These are phyloP conservation scores for Tuber microsphaerosporum DNA, from an alignment of 495 filamentous ascomycete species.

Conservation along the genomic window DNA sequence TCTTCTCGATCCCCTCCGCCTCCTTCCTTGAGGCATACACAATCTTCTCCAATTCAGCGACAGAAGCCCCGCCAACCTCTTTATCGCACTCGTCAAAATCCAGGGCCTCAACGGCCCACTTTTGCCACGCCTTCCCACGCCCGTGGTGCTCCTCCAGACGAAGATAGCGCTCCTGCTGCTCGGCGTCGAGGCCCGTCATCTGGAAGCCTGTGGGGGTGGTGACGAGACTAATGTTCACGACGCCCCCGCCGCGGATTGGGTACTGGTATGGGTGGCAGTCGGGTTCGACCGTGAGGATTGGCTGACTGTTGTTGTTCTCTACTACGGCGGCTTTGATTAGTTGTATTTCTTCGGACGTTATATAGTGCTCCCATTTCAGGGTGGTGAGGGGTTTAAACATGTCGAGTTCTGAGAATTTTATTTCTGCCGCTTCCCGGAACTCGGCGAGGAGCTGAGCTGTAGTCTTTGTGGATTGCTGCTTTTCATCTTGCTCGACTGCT, in stretches of 20 bases:
- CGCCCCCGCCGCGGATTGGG: slow-evolving; percentile 27
- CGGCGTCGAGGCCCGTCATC: slow-evolving; percentile 63
- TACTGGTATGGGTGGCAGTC: background rate
- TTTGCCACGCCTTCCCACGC: slow-evolving; percentile 24
- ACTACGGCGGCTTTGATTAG: slow-evolving; percentile 16
- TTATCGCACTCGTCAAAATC: slow-evolving; percentile 23
- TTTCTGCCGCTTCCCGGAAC: slow-evolving; percentile 48
- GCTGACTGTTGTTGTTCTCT: slow-evolving; percentile 6
- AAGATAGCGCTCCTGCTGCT: slow-evolving; percentile 72
- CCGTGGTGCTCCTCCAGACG: slow-evolving; percentile 57
- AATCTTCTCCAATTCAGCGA: slow-evolving; percentile 58
- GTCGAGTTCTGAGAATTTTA: slow-evolving; percentile 49
- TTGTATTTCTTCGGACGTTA: slow-evolving; percentile 48
- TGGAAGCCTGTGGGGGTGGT: slow-evolving; percentile 74
- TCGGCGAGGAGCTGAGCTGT: slow-evolving; percentile 48
- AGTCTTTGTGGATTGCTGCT: slow-evolving; percentile 37
- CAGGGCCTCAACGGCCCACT: slow-evolving; percentile 22
- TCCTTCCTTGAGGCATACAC: slow-evolving; percentile 56
- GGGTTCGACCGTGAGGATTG: background rate
- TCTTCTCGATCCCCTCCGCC: slow-evolving; percentile 63
- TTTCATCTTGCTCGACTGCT: slow-evolving; percentile 1
- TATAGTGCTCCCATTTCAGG: slow-evolving; percentile 49
- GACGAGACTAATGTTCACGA: slow-evolving; percentile 49
- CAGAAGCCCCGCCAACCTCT: slow-evolving; percentile 42
- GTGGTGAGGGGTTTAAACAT: slow-evolving; percentile 52